Evolutionary conservation across 371 early-diverging fungal species (phyloP).

Genomic region (Lichtheimia ramosa): DNA sequence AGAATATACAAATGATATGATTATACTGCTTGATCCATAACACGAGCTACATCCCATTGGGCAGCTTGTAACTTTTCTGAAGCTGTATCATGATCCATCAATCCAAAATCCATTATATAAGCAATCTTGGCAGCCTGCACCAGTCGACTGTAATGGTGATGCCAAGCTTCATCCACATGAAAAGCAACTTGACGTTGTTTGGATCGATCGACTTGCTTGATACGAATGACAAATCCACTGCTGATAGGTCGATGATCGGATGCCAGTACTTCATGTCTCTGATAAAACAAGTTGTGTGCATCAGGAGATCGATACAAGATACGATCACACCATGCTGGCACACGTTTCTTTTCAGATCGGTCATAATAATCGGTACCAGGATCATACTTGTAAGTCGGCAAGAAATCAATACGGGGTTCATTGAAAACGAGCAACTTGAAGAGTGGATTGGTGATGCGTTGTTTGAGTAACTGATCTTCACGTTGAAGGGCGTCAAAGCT

Average conservation of each 20-base stretch:
- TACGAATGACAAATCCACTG: slow-evolving; percentile 55
- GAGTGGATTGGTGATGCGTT: slow-evolving; percentile 49
- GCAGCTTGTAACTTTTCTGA: slow-evolving; percentile 12
- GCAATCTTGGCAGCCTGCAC: slow-evolving; percentile 14
- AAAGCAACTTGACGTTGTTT: background rate
- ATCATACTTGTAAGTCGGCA: slow-evolving; percentile 89
- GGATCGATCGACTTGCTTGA: slow-evolving; percentile 52
- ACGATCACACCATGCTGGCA: slow-evolving; percentile 89
- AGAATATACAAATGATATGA: background rate
- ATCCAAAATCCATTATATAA: slow-evolving; percentile 29
- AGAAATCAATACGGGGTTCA: slow-evolving; percentile 68
- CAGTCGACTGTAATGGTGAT: background rate
- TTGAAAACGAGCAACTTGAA: slow-evolving; percentile 64
- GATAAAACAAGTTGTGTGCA: slow-evolving; percentile 42
- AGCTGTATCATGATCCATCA: slow-evolving; percentile 24
- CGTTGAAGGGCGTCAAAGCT: slow-evolving; percentile 37
- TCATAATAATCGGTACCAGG: slow-evolving; percentile 70
- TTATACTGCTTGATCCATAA: background rate
- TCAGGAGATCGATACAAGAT: slow-evolving; percentile 52
- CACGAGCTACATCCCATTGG: slow-evolving; percentile 28
- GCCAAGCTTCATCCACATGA: slow-evolving; percentile 8
- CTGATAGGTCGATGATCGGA: slow-evolving; percentile 85
- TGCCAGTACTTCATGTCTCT: slow-evolving; percentile 60
- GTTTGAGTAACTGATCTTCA: slow-evolving; percentile 68
- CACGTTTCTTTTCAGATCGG: slow-evolving; percentile 75